Percentiles rank a stretch among this genome's conserved stretches.
Conservation (phyloP, 2,329 filamentous ascomycete species). For the Curvularia spicifera region DNA sequence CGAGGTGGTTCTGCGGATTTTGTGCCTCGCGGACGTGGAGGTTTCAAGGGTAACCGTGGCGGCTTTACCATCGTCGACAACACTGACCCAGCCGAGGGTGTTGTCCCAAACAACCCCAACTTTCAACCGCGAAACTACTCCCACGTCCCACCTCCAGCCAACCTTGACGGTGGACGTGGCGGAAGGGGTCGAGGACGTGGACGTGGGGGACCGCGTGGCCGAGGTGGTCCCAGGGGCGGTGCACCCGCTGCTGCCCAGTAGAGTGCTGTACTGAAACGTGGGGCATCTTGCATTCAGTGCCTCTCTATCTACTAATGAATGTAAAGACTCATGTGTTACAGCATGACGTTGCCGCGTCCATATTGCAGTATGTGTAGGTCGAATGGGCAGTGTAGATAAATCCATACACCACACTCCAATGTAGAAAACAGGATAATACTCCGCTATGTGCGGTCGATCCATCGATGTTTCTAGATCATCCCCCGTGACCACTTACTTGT, state of each 20-base stretch:
- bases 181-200: conserved; percentile 43
- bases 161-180: conserved; percentile 38
- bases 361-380: not conserved
- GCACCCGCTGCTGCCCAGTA: conserved; percentile 29
- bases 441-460: not conserved
- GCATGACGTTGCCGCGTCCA: conserved; percentile 7
- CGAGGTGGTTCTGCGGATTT: conserved; percentile 38
- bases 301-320: not conserved
- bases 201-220: conserved; percentile 41
- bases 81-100: conserved; percentile 59
- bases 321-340: not conserved
- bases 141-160: conserved; percentile 47
- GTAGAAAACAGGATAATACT: not conserved
- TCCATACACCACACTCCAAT: not conserved
- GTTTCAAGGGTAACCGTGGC: conserved; percentile 46
- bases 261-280: not conserved
- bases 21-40: conserved; percentile 51
- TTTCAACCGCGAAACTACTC: conserved; percentile 60
- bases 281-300: not conserved
- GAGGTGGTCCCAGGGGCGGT: conserved; percentile 40
- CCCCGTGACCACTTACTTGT: not conserved
- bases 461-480: not conserved
- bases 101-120: conserved; percentile 61
- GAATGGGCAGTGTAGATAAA: conserved; percentile 1
- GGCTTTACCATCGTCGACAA: conserved; percentile 58